A percentile compares a stretch with the other conserved stretches of the same genome.
Evolutionary conservation across 208 protist genomes (phyloP).

Genomic region (Crithidia fasciculata): DNA sequence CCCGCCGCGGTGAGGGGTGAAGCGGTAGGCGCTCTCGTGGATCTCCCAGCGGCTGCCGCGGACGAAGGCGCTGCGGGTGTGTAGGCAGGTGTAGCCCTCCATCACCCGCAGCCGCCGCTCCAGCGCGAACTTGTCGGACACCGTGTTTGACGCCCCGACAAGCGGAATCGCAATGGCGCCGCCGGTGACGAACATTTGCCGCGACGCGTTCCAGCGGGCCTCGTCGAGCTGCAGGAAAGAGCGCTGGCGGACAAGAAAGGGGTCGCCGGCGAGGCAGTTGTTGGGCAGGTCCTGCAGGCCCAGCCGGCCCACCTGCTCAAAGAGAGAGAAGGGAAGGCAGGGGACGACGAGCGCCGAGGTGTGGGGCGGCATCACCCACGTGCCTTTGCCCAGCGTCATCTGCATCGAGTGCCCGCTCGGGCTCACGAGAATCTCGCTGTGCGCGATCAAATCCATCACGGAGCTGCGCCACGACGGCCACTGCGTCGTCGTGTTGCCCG

Average conservation of each 20-base stretch:
- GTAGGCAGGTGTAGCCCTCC: constrained; percentile 70
- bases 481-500: not conserved
- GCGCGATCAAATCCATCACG: constrained; percentile 36
- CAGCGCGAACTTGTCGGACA: constrained; percentile 46
- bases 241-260: constrained; percentile 51
- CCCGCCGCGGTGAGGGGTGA: constrained; percentile 68
- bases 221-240: constrained; percentile 41
- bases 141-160: constrained; percentile 16
- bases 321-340: constrained; percentile 58
- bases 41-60: constrained; percentile 67
- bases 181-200: constrained; percentile 54
- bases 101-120: constrained; percentile 63
- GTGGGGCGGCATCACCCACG: constrained; percentile 34
- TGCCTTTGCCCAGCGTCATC: constrained; percentile 34
- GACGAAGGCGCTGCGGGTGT: constrained; percentile 66
- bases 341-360: constrained; percentile 60
- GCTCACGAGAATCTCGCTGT: constrained; percentile 44
- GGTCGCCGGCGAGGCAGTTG: constrained; percentile 60
- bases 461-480: constrained; percentile 21
- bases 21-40: constrained; percentile 49
- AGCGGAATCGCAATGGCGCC: constrained; percentile 63
- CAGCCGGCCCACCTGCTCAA: constrained; percentile 32
- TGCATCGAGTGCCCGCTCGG: constrained; percentile 39
- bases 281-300: constrained; percentile 44
- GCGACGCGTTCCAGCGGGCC: constrained; percentile 19